phyloP scores from a whole-genome alignment of 163 green algal genomes.

The Scenedesmus sp. region DNA sequence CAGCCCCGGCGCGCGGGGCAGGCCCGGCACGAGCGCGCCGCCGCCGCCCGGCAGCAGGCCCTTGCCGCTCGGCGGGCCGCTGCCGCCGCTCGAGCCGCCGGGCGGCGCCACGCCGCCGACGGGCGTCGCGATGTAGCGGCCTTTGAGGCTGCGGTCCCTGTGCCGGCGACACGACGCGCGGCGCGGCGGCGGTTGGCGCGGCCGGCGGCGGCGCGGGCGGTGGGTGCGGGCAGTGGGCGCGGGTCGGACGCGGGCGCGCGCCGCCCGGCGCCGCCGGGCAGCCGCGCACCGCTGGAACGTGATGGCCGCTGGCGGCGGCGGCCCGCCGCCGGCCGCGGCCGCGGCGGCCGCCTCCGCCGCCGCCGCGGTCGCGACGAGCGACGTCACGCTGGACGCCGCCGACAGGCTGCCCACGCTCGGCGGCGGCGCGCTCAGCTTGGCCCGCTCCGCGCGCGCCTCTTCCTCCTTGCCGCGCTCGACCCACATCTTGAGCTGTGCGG shows the following conservation, averaged over 20 bases:
- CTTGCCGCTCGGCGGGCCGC: conserved; percentile 19
- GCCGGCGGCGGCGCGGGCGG: no score
- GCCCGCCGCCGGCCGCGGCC: not conserved
- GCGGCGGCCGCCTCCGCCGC: not conserved
- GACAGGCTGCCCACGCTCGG: not conserved
- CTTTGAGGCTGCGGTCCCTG: conserved; percentile 6
- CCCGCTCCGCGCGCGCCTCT: conserved; percentile 36
- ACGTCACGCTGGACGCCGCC: not conserved
- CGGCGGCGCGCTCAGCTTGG: conserved; percentile 24
- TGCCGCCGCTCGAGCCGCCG: not conserved
- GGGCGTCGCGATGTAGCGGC: conserved; percentile 22
- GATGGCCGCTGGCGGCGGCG: not conserved
- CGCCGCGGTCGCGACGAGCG: not conserved
- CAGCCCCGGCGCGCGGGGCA: not conserved
- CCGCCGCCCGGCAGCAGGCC: conserved; percentile 17
- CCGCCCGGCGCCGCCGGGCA: not conserved
- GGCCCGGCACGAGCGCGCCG: conserved; percentile 4
- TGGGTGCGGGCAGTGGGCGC: no score
- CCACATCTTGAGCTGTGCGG: conserved; percentile 48
- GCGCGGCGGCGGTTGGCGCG: no score
- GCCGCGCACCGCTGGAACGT: not conserved
- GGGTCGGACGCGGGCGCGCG: not conserved
- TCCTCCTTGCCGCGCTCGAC: conserved; percentile 47
- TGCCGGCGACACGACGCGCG: no score
- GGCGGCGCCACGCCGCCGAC: not conserved